Base-by-base conservation (phyloP, 768 basidiomycete species). In the Paxillus ammoniavirescens region DNA sequence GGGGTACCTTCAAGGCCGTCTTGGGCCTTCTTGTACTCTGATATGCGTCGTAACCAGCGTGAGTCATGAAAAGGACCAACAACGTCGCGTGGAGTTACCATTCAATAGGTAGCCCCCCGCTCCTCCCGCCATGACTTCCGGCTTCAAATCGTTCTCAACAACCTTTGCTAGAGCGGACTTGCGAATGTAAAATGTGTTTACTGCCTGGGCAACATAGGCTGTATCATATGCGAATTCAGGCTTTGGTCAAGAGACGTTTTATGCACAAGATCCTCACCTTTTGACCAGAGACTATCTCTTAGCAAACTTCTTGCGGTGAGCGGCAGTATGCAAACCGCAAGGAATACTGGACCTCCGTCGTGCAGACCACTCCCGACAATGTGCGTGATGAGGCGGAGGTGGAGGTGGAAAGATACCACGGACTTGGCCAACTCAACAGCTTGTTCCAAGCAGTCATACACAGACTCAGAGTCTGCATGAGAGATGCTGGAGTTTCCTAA, bases 91-190 rank as follows among this genome's bases (percentile, higher is more conserved):
- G 13, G 8, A 37, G 12, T 3, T 37, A 66, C 64, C 64, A 28
- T 52, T 49, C 38, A 48, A 37, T 23, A 66, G 41, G 37, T 53
- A 58, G 2, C 44, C 37, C n/a, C 36, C 36, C 5, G 57, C 46
- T 13, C 63, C 61, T n/a, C 63, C 63, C 12, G 61, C 57, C 47
- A 64, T 51, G 14, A 68, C 60, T 7, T 68, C 65, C 10, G 57
- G 46, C 42, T 58, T 66, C n/a, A 64, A 47, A 8, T 10, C 12
- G 8, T 17, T 37, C 6, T 45, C 13, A 1, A 47, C 12, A 6
- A 67, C 56, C 18, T 14, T 56, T 35, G 47, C 47, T 10, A 68
- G 26, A 2, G 65, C 54, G 14, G 47, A 53, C 41, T 67, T 66
- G 12, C 66, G 66, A 18, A 60, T 31, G 13, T 56, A 68, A 44